Evolutionary conservation across 2,329 filamentous ascomycete genomes (phyloP).

Genomic region (Teratosphaeria epicoccoides): DNA sequence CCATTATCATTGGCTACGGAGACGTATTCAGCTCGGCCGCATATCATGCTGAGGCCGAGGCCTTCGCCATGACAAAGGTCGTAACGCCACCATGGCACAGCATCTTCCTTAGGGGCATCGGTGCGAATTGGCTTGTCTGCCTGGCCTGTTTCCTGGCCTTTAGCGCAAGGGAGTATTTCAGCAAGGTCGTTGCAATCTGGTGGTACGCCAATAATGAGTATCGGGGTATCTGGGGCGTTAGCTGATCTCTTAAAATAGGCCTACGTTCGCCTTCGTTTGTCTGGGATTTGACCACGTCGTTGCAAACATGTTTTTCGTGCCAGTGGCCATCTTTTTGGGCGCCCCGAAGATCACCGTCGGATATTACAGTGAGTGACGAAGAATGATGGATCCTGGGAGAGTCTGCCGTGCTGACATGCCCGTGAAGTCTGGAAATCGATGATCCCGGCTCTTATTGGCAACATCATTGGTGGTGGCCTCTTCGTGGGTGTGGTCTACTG

Average conservation of each 20-base stretch:
- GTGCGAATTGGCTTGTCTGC: conserved; percentile 47
- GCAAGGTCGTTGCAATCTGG: conserved; percentile 47
- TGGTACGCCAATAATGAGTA: conserved; percentile 36
- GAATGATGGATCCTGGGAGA: too few relatives aligned
- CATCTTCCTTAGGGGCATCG: conserved; percentile 45
- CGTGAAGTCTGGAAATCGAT: conserved; percentile 43
- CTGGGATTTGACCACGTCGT: conserved; percentile 43
- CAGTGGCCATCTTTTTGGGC: conserved; percentile 40
- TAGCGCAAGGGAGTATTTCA: conserved; percentile 40
- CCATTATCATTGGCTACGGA: conserved; percentile 21
- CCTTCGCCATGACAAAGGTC: conserved; percentile 39
- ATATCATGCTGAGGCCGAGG: conserved; percentile 36
- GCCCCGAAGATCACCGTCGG: conserved; percentile 36
- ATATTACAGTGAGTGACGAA: conserved; percentile 31
- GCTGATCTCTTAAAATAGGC: not conserved
- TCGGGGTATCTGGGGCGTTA: not conserved
- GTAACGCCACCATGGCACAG: conserved; percentile 39
- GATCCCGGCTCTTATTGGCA: conserved; percentile 43
- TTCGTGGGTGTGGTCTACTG: conserved; percentile 43
- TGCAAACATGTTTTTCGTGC: conserved; percentile 42
- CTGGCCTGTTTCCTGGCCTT: conserved; percentile 40
- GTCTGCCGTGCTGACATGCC: too few relatives aligned
- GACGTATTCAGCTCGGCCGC: conserved; percentile 24
- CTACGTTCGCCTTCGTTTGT: conserved; percentile 35
- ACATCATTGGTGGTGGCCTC: conserved; percentile 52